A percentile compares a stretch with the other conserved stretches of the same genome.
Evolutionary conservation across 2,329 filamentous ascomycete genomes (phyloP).

Genomic region (Phoma herbarum): DNA sequence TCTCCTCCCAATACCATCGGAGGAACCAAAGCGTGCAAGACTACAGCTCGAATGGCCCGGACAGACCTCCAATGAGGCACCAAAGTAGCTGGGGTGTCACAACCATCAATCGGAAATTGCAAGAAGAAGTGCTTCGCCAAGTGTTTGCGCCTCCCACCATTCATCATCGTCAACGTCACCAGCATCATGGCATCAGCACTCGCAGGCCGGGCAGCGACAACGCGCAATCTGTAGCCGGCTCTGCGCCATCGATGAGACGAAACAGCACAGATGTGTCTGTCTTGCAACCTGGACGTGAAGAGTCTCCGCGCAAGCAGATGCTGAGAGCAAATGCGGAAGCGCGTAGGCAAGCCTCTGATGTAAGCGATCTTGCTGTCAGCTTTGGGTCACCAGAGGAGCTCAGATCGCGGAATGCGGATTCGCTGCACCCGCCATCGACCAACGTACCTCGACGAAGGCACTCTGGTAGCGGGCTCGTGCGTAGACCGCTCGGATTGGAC

Average conservation of each 20-base stretch:
- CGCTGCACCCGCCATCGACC: constrained; percentile 42
- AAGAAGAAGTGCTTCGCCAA: constrained; percentile 91
- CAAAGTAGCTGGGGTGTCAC: constrained; percentile 83
- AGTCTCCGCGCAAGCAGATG: constrained; percentile 54
- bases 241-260: constrained; percentile 47
- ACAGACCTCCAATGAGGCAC: constrained; percentile 57
- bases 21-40: constrained; percentile 49
- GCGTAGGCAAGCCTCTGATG: constrained; percentile 43
- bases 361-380: constrained; percentile 22
- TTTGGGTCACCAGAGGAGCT: constrained; percentile 24
- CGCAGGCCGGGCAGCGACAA: constrained; percentile 43
- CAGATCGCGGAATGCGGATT: constrained; percentile 19
- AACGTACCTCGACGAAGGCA: constrained; percentile 70
- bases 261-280: constrained; percentile 52
- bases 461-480: constrained; percentile 84
- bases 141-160: constrained; percentile 88
- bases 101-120: constrained; percentile 84
- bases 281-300: constrained; percentile 40
- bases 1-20: constrained; percentile 46
- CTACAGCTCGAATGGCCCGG: constrained; percentile 31
- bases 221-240: constrained; percentile 38
- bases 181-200: constrained; percentile 69
- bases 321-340: constrained; percentile 54
- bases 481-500: constrained; percentile 73
- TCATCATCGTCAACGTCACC: constrained; percentile 78